Conservation (phyloP, 108 stramenopile genomes). For the Phaeodactylum tricornutum region DNA sequence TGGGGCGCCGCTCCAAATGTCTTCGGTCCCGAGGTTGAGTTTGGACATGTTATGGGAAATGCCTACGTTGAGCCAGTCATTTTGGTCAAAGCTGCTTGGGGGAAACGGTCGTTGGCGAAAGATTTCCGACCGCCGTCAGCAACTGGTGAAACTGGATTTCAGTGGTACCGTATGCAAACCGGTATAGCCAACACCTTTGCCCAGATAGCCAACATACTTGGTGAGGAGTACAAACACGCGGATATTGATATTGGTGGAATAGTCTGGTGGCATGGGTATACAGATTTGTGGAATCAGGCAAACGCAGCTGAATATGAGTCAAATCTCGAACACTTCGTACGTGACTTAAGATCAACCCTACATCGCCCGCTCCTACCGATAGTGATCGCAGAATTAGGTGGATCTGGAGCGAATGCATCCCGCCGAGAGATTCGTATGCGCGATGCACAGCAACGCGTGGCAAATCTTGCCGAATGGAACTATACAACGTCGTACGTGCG, state of each 20-base stretch:
- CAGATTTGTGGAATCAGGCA: conserved; percentile 16
- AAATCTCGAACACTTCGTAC: conserved; percentile 20
- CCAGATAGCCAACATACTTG: conserved; percentile 9
- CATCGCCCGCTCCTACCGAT: conserved; percentile 4
- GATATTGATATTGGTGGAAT: not conserved
- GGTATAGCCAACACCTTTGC: conserved; percentile 13
- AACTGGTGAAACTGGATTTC: conserved; percentile 20
- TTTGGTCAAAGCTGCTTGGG: conserved; percentile 23
- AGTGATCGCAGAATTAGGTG: conserved; percentile 5
- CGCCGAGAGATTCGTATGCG: not conserved
- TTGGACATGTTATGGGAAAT: conserved; percentile 26
- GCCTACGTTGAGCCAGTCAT: conserved; percentile 22
- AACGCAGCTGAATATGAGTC: conserved; percentile 8
- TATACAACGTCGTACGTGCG: not conserved
- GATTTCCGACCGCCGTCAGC: conserved; percentile 32
- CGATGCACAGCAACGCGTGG: not conserved
- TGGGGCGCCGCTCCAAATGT: conserved; percentile 10
- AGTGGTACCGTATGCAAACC: conserved; percentile 9
- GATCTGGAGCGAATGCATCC: not conserved
- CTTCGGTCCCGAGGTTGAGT: conserved; percentile 39
- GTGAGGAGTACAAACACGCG: conserved; percentile 2
- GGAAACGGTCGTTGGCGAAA: conserved; percentile 20
- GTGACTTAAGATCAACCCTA: conserved; percentile 3
- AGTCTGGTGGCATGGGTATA: conserved; percentile 37
- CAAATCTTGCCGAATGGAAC: not conserved